phyloP scores from a whole-genome alignment of 257 asterid genomes.

The Solanum clarkiae region DNA sequence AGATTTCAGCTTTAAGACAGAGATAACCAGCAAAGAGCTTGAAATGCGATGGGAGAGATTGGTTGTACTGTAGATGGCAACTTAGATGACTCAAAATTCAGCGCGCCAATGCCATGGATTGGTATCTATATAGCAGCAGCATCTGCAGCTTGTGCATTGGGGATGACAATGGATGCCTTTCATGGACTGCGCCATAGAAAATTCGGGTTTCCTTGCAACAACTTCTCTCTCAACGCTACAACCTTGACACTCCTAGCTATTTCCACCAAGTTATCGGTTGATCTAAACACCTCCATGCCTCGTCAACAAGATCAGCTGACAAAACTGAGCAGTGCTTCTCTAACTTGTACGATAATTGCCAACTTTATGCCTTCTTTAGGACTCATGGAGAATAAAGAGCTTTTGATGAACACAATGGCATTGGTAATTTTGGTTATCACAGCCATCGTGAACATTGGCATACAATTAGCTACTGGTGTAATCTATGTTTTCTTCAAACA shows the following conservation, averaged over 20 bases:
- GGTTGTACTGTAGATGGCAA: conserved; percentile 35
- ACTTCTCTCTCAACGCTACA: conserved; percentile 73
- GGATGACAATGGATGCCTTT: conserved; percentile 38
- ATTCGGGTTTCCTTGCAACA: conserved; percentile 66
- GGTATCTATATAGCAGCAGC: conserved; percentile 54
- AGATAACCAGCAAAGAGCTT: neutral
- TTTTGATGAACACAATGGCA: conserved; percentile 55
- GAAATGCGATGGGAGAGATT: neutral
- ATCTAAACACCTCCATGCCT: conserved; percentile 76
- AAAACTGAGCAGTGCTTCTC: conserved; percentile 55
- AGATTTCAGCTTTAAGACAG: neutral
- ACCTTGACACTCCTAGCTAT: conserved; percentile 53
- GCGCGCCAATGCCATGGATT: conserved; percentile 64
- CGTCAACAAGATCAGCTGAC: conserved; percentile 53
- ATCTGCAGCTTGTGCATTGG: conserved; percentile 48
- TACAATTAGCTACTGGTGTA: conserved; percentile 61
- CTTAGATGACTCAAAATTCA: conserved; percentile 39
- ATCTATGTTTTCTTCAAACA: conserved; percentile 52
- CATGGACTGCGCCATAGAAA: conserved; percentile 32
- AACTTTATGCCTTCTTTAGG: conserved; percentile 76
- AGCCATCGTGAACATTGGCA: conserved; percentile 47
- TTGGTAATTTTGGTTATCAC: conserved; percentile 54
- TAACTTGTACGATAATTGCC: conserved; percentile 48
- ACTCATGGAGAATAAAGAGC: conserved; percentile 43
- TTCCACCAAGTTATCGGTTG: conserved; percentile 67